These are phyloP conservation scores for Schizochytrium sp. DNA, from an alignment of 108 stramenopile genomes.

Conservation along the genomic window DNA sequence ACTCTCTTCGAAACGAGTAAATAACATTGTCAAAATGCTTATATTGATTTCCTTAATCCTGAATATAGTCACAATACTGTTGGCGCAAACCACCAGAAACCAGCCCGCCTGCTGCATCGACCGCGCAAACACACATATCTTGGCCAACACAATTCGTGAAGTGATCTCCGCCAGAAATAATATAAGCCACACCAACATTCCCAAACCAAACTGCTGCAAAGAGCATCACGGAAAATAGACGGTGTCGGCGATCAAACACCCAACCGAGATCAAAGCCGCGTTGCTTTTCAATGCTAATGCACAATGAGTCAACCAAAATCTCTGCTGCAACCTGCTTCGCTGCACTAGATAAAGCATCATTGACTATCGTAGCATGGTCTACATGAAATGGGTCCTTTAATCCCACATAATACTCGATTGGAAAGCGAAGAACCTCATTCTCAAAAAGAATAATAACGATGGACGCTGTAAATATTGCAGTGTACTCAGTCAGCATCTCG, in stretches of 20 bases:
- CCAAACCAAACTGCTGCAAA: constrained; percentile 34
- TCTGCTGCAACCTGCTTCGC: background rate
- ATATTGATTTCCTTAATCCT: no score
- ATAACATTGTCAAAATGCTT: no score
- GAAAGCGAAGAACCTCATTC: background rate
- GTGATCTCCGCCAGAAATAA: background rate
- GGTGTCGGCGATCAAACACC: background rate
- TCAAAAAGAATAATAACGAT: background rate
- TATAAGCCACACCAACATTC: background rate
- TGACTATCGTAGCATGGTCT: background rate
- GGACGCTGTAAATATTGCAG: background rate
- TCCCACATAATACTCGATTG: background rate
- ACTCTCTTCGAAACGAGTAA: no score
- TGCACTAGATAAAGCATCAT: background rate
- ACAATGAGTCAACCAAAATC: background rate
- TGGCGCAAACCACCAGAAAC: background rate
- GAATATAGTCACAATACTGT: background rate
- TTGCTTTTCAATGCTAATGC: constrained; percentile 12
- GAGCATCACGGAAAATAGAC: background rate
- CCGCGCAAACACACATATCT: background rate
- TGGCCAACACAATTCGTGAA: background rate
- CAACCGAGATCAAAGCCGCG: constrained; percentile 8
- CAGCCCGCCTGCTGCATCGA: background rate
- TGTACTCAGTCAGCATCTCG: constrained; percentile 21
- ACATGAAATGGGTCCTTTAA: background rate